phyloP scores from a whole-genome alignment of 495 filamentous ascomycete genomes.

The Glarea lozoyensis region DNA sequence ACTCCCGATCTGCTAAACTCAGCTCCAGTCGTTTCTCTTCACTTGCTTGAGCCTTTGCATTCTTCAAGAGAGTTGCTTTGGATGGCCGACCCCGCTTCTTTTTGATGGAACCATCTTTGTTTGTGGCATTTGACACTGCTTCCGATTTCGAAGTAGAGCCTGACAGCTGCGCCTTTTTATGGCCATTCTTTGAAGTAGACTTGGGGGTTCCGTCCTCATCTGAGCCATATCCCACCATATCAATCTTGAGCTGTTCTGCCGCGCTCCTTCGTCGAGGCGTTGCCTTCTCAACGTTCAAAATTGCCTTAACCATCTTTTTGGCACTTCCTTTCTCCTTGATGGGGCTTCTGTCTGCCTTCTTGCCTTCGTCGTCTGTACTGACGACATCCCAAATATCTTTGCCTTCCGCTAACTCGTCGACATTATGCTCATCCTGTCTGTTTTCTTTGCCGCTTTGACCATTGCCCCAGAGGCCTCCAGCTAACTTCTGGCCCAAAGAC shows the following conservation, averaged over 20 bases:
- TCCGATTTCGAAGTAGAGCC: no score
- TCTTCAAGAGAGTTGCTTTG: slow-evolving; percentile 13
- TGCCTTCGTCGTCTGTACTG: slow-evolving; percentile 1
- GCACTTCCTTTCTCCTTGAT: background rate
- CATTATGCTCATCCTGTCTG: slow-evolving; percentile 3
- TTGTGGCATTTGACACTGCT: background rate
- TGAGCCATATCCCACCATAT: background rate
- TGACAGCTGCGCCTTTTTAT: no score
- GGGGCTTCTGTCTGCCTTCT: background rate
- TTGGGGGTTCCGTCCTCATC: background rate
- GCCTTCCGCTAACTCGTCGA: slow-evolving; percentile 5
- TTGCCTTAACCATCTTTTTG: background rate
- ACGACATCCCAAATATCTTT: slow-evolving; percentile 5
- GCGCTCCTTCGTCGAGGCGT: background rate
- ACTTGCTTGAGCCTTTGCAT: slow-evolving; percentile 10
- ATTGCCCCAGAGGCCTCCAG: slow-evolving; percentile 3
- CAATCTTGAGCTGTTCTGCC: background rate
- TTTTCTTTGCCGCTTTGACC: slow-evolving; percentile 8
- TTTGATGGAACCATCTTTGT: no score
- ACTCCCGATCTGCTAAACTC: background rate
- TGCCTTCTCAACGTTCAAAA: background rate
- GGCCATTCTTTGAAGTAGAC: no score
- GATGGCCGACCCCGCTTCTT: slow-evolving; percentile 5
- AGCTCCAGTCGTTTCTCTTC: slow-evolving; percentile 10
- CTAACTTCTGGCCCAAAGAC: background rate